Evolutionary conservation across 1,284 basidiomycete species (phyloP), one percentile per base, ranked within the genome.

Genomic region (Apiotrichum mycotoxinovorans): DNA sequence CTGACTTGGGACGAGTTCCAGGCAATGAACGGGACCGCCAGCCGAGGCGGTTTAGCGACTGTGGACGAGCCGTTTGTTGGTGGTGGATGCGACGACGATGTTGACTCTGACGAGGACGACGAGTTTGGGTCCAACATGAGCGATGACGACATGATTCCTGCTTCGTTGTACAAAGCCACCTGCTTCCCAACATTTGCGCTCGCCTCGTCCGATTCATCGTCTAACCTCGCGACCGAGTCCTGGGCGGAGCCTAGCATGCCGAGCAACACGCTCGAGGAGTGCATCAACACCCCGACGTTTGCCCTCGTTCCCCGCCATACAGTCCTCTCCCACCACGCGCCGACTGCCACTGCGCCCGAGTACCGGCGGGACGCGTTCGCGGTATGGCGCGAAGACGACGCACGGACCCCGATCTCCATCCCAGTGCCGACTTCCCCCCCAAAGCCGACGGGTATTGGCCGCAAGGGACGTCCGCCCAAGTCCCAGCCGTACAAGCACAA

Each of bases 221-320:
- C 18, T 7, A 18, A 42, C 23, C 23, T 37, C 52, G 25, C 20
- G 10, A 9, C 33, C 4, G 30, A 15, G n/a, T 35, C 45, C 17
- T n/a, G n/a, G n/a, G n/a, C n/a, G n/a, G n/a, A n/a, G n/a, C 33
- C 45, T 4, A 35, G 30, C 33, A 23, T 47, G 45, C 45, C 45
- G 3, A 47, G 45, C 45, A 35, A 30, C 11, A 14, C 45, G 11
- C 45, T 47, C 25, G 30, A 47, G 20, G 22, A 34, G 11, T 34
- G 30, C 27, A 56, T 56, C 55, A 34, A 56, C 33, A 34, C 45
- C 2, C 55, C 55, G 9, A 56, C 43, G 2, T 56, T 56, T 41
- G 54, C 54, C 11, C 54, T 56, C 25, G 42, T 56, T 17, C 41
- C 9, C 37, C 15, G 8, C 4, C 15, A 15, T 5, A 15, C 37